Evolutionary conservation across 2,329 filamentous ascomycete species (phyloP), one percentile per base, ranked within the genome.

Genomic region (Akanthomyces lecanii): DNA sequence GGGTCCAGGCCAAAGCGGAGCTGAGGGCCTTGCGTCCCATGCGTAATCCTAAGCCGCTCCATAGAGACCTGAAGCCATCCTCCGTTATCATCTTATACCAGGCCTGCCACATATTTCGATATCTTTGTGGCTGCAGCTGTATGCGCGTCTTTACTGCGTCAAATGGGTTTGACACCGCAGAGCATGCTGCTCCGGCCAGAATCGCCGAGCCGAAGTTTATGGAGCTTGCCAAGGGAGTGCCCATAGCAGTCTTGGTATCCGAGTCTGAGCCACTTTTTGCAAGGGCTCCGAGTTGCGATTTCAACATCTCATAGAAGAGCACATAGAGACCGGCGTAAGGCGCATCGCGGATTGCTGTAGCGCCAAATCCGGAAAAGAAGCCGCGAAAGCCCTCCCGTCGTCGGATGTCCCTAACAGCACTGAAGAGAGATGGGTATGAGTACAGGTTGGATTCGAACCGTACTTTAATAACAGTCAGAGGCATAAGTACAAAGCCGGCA

Each of bases 301-400:
- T 96, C 63, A 87, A 82, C 71, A 91, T 85, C 77, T 99, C 95
- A 76, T 99, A 99, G 69, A 97, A 90, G 8, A 97, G 79, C 0
- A 99, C 92, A 72, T 99, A 99, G 18, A 97, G 81, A 0, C 95
- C 95, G 0, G 95, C 95, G 73, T 98, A 98, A 0, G 95, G 95
- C n/a, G 93, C 95, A 75, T 99, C 95, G 52, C 95, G 85, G 33
- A 96, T 85, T 0, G 95, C 92, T 0, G 95, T 99, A 1, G 94
- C 95, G 48, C 95, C 95, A 71, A 96, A 97, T 1, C 95, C 95
- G 0, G 90, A 86, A 71, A 98, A 98, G 76, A 99, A 96, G 0
- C 94, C 95, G 36, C 88, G 85, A 4, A 90, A 62, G 0, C 95
- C 93, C 68, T 94, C 88, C 0, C 80, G 85, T 8, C 81, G 81